These are phyloP conservation scores for Pseudocercospora ulei DNA, from an alignment of 2,329 filamentous ascomycete genomes.

Conservation along the genomic window DNA sequence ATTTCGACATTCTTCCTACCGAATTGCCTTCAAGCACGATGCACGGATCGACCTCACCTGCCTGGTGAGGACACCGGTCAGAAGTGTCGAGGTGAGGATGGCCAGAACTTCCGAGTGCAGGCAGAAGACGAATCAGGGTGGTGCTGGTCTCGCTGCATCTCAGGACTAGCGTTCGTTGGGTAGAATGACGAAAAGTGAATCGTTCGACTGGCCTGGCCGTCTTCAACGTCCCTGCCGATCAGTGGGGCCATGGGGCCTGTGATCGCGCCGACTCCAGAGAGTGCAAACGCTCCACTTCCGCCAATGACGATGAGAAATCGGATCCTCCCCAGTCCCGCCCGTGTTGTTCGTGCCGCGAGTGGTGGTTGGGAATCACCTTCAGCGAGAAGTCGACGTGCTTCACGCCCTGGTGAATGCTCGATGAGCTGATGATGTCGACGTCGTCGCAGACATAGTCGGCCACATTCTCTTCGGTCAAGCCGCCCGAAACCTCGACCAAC, in stretches of 20 bases:
- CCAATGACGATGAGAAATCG: no score
- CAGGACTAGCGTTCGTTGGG: constrained; percentile 4
- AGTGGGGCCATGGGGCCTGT: no score
- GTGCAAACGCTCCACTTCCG: no score
- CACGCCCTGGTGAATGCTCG: constrained; percentile 91
- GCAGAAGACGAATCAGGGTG: neutral
- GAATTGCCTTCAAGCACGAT: constrained; percentile 18
- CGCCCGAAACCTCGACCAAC: constrained; percentile 84
- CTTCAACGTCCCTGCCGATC: constrained; percentile 19
- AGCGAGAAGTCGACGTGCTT: constrained; percentile 91
- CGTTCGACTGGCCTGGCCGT: constrained; percentile 2
- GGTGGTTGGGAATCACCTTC: constrained; percentile 58
- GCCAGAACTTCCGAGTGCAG: constrained; percentile 1
- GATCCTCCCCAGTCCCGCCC: constrained; percentile 23
- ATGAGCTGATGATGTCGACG: constrained; percentile 91
- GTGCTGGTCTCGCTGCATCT: constrained; percentile 1
- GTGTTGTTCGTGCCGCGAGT: constrained; percentile 20
- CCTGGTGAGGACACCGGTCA: neutral
- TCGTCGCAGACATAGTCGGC: constrained; percentile 67
- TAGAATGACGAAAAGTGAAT: constrained; percentile 8
- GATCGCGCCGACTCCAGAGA: no score
- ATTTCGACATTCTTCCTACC: no score
- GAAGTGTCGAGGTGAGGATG: constrained; percentile 1
- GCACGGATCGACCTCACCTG: constrained; percentile 14
- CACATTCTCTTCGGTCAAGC: constrained; percentile 76